These are phyloP conservation scores for Zalaria obscura DNA, from an alignment of 2,329 filamentous ascomycete species.

Conservation along the genomic window DNA sequence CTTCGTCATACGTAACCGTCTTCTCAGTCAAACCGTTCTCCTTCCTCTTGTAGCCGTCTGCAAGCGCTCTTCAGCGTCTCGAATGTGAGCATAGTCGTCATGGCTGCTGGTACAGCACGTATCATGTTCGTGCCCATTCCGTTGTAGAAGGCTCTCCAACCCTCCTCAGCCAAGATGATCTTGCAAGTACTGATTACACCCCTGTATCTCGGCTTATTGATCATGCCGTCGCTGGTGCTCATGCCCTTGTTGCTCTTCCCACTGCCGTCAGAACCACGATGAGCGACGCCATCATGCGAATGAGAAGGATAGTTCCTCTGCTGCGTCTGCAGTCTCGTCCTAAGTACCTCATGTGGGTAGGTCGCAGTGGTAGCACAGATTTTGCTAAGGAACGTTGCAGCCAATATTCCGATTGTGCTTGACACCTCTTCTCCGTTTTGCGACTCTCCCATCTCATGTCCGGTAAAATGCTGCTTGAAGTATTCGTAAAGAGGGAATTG, in stretches of 20 bases:
- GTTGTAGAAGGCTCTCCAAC: conserved; percentile 92
- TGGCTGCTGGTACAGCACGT: conserved; percentile 83
- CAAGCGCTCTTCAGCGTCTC: conserved; percentile 55
- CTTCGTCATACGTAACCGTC: background rate
- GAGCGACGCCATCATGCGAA: conserved; percentile 32
- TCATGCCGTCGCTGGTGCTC: conserved; percentile 39
- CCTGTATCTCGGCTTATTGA: conserved; percentile 45
- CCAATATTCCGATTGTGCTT: conserved; percentile 72
- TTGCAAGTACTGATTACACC: conserved; percentile 71
- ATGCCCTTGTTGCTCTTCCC: conserved; percentile 15
- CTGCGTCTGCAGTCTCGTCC: conserved; percentile 88
- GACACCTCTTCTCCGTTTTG: conserved; percentile 33
- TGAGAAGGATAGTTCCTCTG: conserved; percentile 42
- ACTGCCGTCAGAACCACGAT: conserved; percentile 20
- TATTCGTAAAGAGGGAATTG: conserved; percentile 95
- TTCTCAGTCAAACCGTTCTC: conserved; percentile 9
- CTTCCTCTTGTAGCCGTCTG: conserved; percentile 39
- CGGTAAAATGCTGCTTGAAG: conserved; percentile 81
- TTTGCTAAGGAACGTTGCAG: conserved; percentile 86
- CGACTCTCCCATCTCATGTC: conserved; percentile 68
- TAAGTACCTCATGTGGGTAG: conserved; percentile 92
- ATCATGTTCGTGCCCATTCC: conserved; percentile 98
- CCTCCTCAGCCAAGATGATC: conserved; percentile 79
- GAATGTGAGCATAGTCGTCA: conserved; percentile 95
- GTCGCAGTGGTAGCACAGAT: conserved; percentile 87